A percentile compares a stretch with the other conserved stretches of the same genome.
Evolutionary conservation across 208 protist species (phyloP).

Genomic region (Acanthamoeba sp.): DNA sequence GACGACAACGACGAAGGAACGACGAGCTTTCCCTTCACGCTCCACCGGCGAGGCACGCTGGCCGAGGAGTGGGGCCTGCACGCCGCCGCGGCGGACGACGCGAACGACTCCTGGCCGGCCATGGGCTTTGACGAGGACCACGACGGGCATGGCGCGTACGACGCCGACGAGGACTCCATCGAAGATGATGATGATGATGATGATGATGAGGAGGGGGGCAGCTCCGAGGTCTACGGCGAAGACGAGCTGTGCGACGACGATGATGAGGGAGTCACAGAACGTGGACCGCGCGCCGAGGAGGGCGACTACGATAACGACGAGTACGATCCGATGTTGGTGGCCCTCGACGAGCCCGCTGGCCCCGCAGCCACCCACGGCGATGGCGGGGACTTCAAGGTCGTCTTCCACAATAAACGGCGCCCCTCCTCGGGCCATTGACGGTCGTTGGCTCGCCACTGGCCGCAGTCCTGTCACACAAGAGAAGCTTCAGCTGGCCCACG

Average conservation of each 20-base stretch:
- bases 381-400: neutral
- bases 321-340: neutral
- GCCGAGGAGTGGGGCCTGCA: neutral
- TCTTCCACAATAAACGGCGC: too few relatives aligned
- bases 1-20: neutral
- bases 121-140: neutral
- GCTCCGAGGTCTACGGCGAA: constrained; percentile 6
- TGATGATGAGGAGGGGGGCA: neutral
- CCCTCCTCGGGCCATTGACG: too few relatives aligned
- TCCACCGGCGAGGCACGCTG: neutral
- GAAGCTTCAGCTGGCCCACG: too few relatives aligned
- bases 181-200: neutral
- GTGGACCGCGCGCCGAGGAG: neutral
- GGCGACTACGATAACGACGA: neutral
- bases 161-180: neutral
- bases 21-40: neutral
- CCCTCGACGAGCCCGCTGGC: neutral
- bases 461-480: too few relatives aligned
- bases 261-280: neutral
- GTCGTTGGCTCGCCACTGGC: too few relatives aligned
- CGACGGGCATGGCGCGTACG: neutral
- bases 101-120: neutral
- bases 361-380: neutral
- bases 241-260: neutral
- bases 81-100: neutral